Percentiles rank a stretch among this genome's conserved stretches.
phyloP scores from a whole-genome alignment of 2,329 filamentous ascomycete species.

The Clonostachys rosea region DNA sequence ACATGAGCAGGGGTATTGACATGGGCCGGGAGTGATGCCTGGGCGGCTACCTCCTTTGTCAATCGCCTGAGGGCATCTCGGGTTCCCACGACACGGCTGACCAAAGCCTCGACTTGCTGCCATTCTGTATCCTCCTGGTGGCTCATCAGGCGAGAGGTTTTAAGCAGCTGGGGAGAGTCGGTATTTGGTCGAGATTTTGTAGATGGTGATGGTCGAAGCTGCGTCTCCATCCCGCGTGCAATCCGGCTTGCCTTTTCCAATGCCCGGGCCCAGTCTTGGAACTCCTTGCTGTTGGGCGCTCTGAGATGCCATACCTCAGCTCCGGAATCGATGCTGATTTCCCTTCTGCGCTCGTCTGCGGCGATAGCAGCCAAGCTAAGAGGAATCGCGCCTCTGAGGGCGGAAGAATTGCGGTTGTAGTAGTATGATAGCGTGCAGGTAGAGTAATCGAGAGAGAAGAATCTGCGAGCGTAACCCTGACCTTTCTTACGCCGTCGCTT shows the following conservation, averaged over 20 bases:
- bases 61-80: conserved; percentile 83
- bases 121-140: conserved; percentile 74
- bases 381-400: conserved; percentile 86
- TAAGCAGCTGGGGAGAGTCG: conserved; percentile 12
- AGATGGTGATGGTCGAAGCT: conserved; percentile 15
- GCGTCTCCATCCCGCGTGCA: conserved; percentile 46
- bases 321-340: conserved; percentile 95
- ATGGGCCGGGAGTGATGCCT: neutral
- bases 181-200: conserved; percentile 13
- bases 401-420: conserved; percentile 88
- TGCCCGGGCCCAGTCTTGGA: conserved; percentile 80
- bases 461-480: conserved; percentile 87
- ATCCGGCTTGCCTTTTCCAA: conserved; percentile 76
- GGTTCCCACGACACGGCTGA: conserved; percentile 81
- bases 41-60: conserved; percentile 75
- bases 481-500: conserved; percentile 92
- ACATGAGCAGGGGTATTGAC: too few relatives aligned
- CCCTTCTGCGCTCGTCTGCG: conserved; percentile 79
- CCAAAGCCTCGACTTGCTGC: conserved; percentile 78
- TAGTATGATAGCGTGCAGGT: conserved; percentile 96
- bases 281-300: conserved; percentile 78
- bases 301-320: conserved; percentile 95
- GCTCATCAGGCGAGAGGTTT: conserved; percentile 22
- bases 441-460: conserved; percentile 93
- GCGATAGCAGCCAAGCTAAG: conserved; percentile 87